phyloP scores from a whole-genome alignment of 2,329 filamentous ascomycete genomes.

The Scedosporium aurantiacum region DNA sequence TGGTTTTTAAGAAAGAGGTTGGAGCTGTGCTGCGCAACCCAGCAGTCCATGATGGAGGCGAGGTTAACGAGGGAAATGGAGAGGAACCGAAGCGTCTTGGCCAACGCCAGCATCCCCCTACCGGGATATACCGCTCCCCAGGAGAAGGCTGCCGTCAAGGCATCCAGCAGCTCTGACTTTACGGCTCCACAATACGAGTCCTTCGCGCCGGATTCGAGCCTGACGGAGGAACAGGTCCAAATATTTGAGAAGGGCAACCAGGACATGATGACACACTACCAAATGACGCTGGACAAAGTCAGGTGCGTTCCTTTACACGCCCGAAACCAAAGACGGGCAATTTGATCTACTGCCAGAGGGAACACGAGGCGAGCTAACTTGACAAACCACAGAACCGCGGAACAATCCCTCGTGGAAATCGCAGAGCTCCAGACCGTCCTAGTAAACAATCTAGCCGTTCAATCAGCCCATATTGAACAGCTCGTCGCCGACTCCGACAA shows the following conservation, averaged over 20 bases:
- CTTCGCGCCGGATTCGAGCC: slow-evolving; percentile 29
- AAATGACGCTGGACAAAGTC: slow-evolving; percentile 88
- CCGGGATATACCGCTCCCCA: slow-evolving; percentile 10
- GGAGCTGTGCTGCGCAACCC: slow-evolving; percentile 64
- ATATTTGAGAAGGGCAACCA: slow-evolving; percentile 90
- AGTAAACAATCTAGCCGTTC: slow-evolving; percentile 71
- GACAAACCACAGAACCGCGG: slow-evolving; percentile 54
- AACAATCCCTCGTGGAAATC: slow-evolving; percentile 86
- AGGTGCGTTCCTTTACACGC: slow-evolving; percentile 46
- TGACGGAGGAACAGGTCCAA: slow-evolving; percentile 79
- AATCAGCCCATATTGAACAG: slow-evolving; percentile 82
- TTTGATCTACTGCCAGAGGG: neutral
- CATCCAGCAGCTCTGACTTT: slow-evolving; percentile 12
- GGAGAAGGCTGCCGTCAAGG: slow-evolving; percentile 9
- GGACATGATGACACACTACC: slow-evolving; percentile 85
- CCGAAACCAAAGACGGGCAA: neutral
- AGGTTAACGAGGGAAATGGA: slow-evolving; percentile 75
- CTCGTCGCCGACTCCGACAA: slow-evolving; percentile 72
- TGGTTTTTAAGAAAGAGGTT: slow-evolving; percentile 70
- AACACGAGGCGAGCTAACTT: slow-evolving; percentile 4
- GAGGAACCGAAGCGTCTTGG: slow-evolving; percentile 76
- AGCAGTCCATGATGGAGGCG: slow-evolving; percentile 89
- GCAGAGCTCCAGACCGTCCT: slow-evolving; percentile 84
- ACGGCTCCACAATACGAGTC: slow-evolving; percentile 14
- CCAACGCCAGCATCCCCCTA: slow-evolving; percentile 42